Conservation (phyloP, 2,329 filamentous ascomycete genomes). For the Nemania abortiva region DNA sequence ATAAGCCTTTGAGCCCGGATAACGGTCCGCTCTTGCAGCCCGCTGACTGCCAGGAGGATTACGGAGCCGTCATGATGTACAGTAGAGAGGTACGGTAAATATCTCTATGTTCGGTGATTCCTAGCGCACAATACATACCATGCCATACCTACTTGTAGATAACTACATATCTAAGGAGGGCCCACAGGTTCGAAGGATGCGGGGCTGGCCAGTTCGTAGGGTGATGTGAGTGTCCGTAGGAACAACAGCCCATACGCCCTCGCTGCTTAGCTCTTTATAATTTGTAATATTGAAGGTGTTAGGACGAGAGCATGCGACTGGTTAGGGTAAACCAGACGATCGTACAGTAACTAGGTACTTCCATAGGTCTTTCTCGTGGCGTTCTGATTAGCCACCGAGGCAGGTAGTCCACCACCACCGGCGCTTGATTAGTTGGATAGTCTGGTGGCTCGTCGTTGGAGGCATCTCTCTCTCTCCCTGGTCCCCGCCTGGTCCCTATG, state of each 20-base stretch:
- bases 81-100: not conserved
- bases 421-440: constrained; percentile 46
- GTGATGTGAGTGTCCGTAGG: constrained; percentile 14
- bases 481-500: constrained; percentile 38
- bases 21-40: constrained; percentile 46
- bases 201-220: constrained; percentile 19
- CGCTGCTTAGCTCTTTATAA: constrained; percentile 23
- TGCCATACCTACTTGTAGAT: no score
- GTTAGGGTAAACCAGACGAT: not conserved
- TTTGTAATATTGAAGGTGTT: constrained; percentile 33
- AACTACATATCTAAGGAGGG: not conserved
- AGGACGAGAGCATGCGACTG: constrained; percentile 7
- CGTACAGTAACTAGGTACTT: not conserved
- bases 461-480: constrained; percentile 39
- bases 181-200: constrained; percentile 33
- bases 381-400: constrained; percentile 10
- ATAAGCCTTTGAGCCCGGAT: constrained; percentile 39
- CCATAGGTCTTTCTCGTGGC: constrained; percentile 16
- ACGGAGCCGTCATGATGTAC: constrained; percentile 41
- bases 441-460: constrained; percentile 39
- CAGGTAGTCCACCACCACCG: constrained; percentile 42
- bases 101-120: constrained; percentile 15
- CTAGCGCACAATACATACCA: not conserved
- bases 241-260: constrained; percentile 4
- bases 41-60: constrained; percentile 31